These are phyloP conservation scores for Fraxinus angustifolia DNA, from an alignment of 305 asterid species.

Conservation along the genomic window DNA sequence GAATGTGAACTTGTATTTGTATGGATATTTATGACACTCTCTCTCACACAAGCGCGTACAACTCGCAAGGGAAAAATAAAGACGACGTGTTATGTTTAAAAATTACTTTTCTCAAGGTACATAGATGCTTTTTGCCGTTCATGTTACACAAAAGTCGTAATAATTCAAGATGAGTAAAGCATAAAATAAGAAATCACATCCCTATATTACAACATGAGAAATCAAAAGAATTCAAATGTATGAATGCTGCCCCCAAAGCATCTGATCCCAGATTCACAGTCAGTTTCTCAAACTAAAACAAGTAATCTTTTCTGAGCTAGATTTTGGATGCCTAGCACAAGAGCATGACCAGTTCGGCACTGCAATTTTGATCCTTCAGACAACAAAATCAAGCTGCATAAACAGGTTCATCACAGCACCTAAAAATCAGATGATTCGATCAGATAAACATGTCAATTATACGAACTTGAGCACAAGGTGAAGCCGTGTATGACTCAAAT, in stretches of 20 bases:
- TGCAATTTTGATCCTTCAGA: constrained; percentile 15
- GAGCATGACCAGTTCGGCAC: constrained; percentile 12
- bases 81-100: neutral
- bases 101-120: neutral
- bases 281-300: constrained; percentile 7
- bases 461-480: neutral
- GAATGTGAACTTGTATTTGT: neutral
- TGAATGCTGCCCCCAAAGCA: neutral
- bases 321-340: constrained; percentile 8
- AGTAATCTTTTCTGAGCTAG: neutral
- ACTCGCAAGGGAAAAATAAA: neutral
- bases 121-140: neutral
- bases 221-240: constrained; percentile 5
- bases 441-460: constrained; percentile 14
- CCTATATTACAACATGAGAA: neutral
- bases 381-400: neutral
- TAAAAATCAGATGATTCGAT: constrained; percentile 14
- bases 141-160: neutral
- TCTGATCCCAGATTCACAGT: neutral
- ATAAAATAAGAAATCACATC: neutral
- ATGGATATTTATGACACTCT: neutral
- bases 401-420: constrained; percentile 19
- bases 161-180: neutral
- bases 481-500: constrained; percentile 3
- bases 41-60: neutral